Evolutionary conservation across 2,329 filamentous ascomycete species (phyloP), one percentile per base, ranked within the genome.

Genomic region (Colletotrichum eremochloae): DNA sequence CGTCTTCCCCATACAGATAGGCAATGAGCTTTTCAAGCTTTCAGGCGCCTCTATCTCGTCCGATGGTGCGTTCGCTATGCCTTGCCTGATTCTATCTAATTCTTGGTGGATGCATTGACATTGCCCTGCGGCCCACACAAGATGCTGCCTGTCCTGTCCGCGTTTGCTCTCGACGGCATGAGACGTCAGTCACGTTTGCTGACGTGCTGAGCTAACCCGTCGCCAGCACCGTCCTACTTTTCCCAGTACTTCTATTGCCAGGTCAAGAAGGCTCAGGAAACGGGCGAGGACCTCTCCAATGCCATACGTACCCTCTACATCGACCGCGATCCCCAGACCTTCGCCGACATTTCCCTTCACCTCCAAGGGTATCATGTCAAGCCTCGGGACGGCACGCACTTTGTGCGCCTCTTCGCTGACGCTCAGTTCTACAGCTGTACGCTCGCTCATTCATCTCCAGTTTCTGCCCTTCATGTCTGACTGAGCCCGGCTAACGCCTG

Each of bases 231-330:
- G 71, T 98, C 95, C 62, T 98, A 98, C 82, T 98, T 98, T 83
- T 97, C 96, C 29, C 92, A 94, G 76, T 98, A 96, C 84, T 98
- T 98, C 82, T 88, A 91, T 76, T 93, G 94, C 77, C 95, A 98
- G 83, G 83, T 98, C 52, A 88, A 89, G 69, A 84, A 86, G 76
- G 91, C 88, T 61, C 87, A 90, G 72, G 86, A 88, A 58, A 87
- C 87, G 68, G 88, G 88, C 71, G 86, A 90, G 67, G 87, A 89
- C 67, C 70, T 82, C 6, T 80, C 78, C 50, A 75, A 78, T 6
- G 81, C 83, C 58, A 85, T 97, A 71, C 91, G 93, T 75, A 97
- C 96, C 0, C 86, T 98, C 8, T 98, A 98, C 83, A 98, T 98
- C 78, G 96, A 98, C 81, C 92, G 96, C 73, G 96, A 98, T 81